Conservation (phyloP, 2,329 filamentous ascomycete genomes). For the Fusarium pilosicola region DNA sequence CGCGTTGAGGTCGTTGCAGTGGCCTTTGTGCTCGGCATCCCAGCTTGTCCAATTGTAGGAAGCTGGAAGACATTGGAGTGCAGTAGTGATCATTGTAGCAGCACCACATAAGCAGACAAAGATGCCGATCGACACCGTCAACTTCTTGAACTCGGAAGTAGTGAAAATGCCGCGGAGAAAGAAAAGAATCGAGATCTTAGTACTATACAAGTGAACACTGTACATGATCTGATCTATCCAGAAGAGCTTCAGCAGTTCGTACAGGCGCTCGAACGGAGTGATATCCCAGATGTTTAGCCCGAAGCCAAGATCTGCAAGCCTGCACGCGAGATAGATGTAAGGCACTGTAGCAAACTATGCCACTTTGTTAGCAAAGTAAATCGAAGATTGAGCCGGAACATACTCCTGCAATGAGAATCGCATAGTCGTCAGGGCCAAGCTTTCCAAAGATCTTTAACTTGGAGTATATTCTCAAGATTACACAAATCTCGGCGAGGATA, state of each 20-base stretch:
- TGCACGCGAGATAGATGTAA: slow-evolving; percentile 27
- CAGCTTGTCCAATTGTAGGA: slow-evolving; percentile 32
- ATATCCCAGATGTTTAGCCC: slow-evolving; percentile 33
- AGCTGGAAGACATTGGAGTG: slow-evolving; percentile 26
- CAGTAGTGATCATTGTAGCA: slow-evolving; percentile 29
- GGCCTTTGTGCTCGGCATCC: slow-evolving; percentile 25
- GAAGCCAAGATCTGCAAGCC: slow-evolving; percentile 31
- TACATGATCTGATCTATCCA: slow-evolving; percentile 40
- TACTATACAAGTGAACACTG: slow-evolving; percentile 35
- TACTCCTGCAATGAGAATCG: slow-evolving; percentile 27
- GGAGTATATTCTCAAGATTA: slow-evolving; percentile 23
- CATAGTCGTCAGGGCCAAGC: slow-evolving; percentile 23
- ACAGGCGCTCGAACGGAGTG: slow-evolving; percentile 21
- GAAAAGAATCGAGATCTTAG: slow-evolving; percentile 33
- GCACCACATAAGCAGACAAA: slow-evolving; percentile 19
- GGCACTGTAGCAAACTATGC: slow-evolving; percentile 25
- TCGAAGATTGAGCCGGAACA: neutral
- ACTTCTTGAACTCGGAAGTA: slow-evolving; percentile 13
- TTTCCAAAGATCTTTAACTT: slow-evolving; percentile 27
- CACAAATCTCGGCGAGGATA: slow-evolving; percentile 20
- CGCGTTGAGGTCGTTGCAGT: slow-evolving; percentile 30
- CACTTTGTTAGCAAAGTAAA: neutral
- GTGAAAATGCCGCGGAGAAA: slow-evolving; percentile 29
- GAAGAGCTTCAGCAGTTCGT: slow-evolving; percentile 29
- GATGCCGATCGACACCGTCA: slow-evolving; percentile 4